Evolutionary conservation across 2,329 filamentous ascomycete species (phyloP), one percentile per base, ranked within the genome.

Genomic region (Colletotrichum musicola): DNA sequence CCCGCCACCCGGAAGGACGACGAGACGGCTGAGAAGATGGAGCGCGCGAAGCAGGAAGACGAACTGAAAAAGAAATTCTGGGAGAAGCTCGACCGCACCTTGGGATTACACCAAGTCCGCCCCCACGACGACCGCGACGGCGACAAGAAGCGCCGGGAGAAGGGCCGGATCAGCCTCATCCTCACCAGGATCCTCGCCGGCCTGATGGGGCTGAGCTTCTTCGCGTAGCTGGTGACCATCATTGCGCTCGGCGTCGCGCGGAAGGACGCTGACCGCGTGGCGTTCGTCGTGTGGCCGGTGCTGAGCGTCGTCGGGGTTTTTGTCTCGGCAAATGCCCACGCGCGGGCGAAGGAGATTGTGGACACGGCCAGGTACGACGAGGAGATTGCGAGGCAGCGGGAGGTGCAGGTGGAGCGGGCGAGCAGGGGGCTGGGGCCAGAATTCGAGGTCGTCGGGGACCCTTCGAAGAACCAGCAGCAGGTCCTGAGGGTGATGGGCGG

Each of bases 31-130:
- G 22, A 10, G 18, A 7, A 13, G 13, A n/a, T 3, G 25, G 42
- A 7, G 30, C 27, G 1, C 10, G 10, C 6, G 35, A 18, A 46
- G n/a, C 2, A 40, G 1, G 4, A 40, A 2, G 12, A 20, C n/a
- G 14, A 7, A 27, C 57, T 6, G 7, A 35, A 9, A 14, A 50
- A 22, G 30, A 51, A n/a, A 20, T 18, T 51, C 22, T 18, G 44
- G 58, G 20, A 20, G 30, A 10, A 6, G 6, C 10, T 62, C 42
- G 58, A 62, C 30, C 42, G 35, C 20, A 13, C 40, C n/a, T 50
- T 66, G 9, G 63, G 63, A 4, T 22, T 66, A 20, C 50, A 50
- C 30, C 49, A 22, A 6, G 50, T 66, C 62, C 50, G 50, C 14
- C 20, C 50, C 50, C 20, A n/a, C 13, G 63, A 58, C 7, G 58